These are phyloP conservation scores for Kluyveromyces wickerhamii DNA, from an alignment of 805 yeast species.

Conservation along the genomic window DNA sequence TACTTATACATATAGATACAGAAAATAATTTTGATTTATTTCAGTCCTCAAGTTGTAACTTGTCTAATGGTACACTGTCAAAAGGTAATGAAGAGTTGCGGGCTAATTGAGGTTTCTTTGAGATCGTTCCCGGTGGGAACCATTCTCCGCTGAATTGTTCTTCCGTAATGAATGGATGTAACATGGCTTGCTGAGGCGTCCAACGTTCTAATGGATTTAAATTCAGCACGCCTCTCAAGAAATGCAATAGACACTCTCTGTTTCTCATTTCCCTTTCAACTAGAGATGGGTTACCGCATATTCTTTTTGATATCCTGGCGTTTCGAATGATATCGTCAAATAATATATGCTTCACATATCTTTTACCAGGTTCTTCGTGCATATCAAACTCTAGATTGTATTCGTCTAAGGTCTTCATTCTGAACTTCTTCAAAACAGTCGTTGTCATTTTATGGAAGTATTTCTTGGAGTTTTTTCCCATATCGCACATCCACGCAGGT, in stretches of 20 bases:
- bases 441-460: conserved; percentile 34
- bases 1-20: no score
- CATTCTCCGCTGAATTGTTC: conserved; percentile 45
- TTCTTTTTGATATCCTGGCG: conserved; percentile 63
- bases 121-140: conserved; percentile 40
- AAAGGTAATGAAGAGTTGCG: conserved; percentile 12
- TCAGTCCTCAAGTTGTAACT: conserved; percentile 5
- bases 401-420: conserved; percentile 42
- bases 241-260: conserved; percentile 65
- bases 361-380: conserved; percentile 72
- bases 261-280: conserved; percentile 68
- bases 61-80: conserved; percentile 2
- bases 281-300: conserved; percentile 26
- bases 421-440: conserved; percentile 18
- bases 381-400: conserved; percentile 32
- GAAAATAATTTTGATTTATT: no score
- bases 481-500: conserved; percentile 93
- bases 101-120: conserved; percentile 2
- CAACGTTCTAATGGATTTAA: conserved; percentile 90
- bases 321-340: conserved; percentile 68
- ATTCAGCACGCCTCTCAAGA: conserved; percentile 67
- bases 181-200: conserved; percentile 92
- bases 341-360: conserved; percentile 62
- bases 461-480: conserved; percentile 75
- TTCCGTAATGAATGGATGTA: conserved; percentile 83